Evolutionary conservation across 2,329 filamentous ascomycete genomes (phyloP).

Genomic region (Ophiostoma piceae): DNA sequence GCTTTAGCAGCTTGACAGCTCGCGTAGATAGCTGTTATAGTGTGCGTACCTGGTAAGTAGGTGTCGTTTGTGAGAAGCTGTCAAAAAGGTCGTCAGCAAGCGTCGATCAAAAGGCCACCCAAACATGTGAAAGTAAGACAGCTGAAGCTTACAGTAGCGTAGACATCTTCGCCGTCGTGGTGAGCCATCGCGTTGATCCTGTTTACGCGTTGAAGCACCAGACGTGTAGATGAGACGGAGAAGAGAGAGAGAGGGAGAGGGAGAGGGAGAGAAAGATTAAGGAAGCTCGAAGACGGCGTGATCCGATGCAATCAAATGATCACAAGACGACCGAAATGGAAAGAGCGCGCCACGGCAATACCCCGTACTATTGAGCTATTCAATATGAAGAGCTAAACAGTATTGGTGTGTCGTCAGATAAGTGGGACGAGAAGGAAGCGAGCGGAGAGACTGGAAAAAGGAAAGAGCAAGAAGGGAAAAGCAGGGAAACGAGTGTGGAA

Average conservation of each 20-base stretch:
- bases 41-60: slow-evolving; percentile 75
- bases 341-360: neutral
- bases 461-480: neutral
- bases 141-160: slow-evolving; percentile 47
- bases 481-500: slow-evolving; percentile 4
- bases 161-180: slow-evolving; percentile 46
- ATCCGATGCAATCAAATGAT: slow-evolving; percentile 7
- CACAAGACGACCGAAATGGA: neutral
- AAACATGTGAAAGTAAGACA: slow-evolving; percentile 3
- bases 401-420: slow-evolving; percentile 13
- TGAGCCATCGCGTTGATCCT: slow-evolving; percentile 36
- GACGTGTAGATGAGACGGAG: neutral
- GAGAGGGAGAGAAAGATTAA: neutral
- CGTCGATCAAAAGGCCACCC: neutral
- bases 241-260: neutral
- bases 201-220: slow-evolving; percentile 16
- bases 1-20: neutral
- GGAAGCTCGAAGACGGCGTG: neutral
- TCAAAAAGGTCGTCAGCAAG: slow-evolving; percentile 22
- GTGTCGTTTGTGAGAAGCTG: slow-evolving; percentile 88
- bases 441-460: neutral
- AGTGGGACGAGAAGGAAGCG: neutral
- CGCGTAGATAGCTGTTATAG: neutral
- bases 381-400: neutral
- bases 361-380: neutral